These are phyloP conservation scores for Seminavis robusta DNA, from an alignment of 108 stramenopile species.

Conservation along the genomic window DNA sequence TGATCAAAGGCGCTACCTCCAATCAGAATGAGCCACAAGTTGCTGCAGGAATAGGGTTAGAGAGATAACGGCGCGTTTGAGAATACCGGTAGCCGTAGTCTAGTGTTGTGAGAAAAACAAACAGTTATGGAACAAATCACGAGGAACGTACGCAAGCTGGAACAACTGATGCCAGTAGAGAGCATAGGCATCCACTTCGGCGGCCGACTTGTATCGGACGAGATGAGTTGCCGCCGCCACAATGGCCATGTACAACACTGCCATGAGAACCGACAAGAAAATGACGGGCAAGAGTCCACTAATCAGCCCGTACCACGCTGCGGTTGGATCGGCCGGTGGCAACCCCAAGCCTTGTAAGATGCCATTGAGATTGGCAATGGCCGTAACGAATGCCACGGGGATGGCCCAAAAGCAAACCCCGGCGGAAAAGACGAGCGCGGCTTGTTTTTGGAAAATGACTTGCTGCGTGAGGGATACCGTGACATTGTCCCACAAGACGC, in stretches of 20 bases:
- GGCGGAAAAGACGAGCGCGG: slow-evolving; percentile 12
- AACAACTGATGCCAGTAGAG: slow-evolving; percentile 36
- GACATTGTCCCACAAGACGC: slow-evolving; percentile 38
- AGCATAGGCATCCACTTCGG: slow-evolving; percentile 41
- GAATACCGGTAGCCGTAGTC: too few relatives aligned
- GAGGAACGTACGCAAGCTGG: slow-evolving; percentile 24
- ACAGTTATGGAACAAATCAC: background rate
- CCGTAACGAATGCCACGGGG: slow-evolving; percentile 29
- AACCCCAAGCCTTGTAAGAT: slow-evolving; percentile 8
- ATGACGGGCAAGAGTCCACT: slow-evolving; percentile 41
- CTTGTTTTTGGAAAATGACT: slow-evolving; percentile 10
- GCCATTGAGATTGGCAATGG: slow-evolving; percentile 30
- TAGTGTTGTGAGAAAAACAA: too few relatives aligned
- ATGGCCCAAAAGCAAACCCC: slow-evolving; percentile 45
- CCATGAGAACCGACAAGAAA: slow-evolving; percentile 27
- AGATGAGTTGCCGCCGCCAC: slow-evolving; percentile 17
- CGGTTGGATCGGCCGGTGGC: background rate
- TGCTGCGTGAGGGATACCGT: slow-evolving; percentile 9
- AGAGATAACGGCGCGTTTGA: too few relatives aligned
- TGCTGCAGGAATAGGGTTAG: background rate
- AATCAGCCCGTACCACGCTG: slow-evolving; percentile 27
- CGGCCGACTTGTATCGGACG: slow-evolving; percentile 22
- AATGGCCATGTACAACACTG: slow-evolving; percentile 29
- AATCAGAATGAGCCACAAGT: slow-evolving; percentile 55
- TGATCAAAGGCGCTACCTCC: slow-evolving; percentile 42